Percentiles rank a stretch among this genome's conserved stretches.
phyloP scores from a whole-genome alignment of 177 flowering plant genomes.

The Telopea speciosissima region DNA sequence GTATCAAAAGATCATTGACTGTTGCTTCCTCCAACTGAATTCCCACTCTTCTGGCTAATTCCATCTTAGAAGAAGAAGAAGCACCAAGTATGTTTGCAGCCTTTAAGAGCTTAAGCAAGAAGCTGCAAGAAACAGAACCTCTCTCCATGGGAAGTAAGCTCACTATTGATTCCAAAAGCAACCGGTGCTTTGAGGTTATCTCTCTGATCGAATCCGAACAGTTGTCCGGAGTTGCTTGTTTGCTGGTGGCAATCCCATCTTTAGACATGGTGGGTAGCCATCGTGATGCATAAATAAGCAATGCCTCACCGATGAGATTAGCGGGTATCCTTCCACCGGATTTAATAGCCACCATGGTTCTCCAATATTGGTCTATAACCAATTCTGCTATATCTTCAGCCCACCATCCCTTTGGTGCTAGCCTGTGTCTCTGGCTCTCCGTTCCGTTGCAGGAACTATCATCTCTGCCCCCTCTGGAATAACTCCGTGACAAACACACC shows the following conservation, averaged over 20 bases:
- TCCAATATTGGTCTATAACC: conserved; percentile 71
- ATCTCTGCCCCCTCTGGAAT: conserved; percentile 52
- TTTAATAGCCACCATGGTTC: conserved; percentile 68
- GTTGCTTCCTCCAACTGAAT: conserved; percentile 81
- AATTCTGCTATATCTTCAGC: conserved; percentile 78
- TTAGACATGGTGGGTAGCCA: conserved; percentile 66
- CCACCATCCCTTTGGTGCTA: conserved; percentile 62
- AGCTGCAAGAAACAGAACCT: conserved; percentile 72
- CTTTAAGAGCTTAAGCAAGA: conserved; percentile 69
- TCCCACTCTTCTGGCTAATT: conserved; percentile 68
- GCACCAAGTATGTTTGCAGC: conserved; percentile 69
- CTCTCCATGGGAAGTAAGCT: conserved; percentile 75
- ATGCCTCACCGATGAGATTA: conserved; percentile 58
- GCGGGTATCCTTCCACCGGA: conserved; percentile 56
- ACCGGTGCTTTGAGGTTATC: conserved; percentile 42
- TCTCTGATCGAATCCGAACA: conserved; percentile 33
- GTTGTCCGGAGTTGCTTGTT: conserved; percentile 27
- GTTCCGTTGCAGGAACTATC: conserved; percentile 8
- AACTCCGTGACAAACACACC: conserved; percentile 51
- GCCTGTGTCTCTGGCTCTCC: conserved; percentile 23
- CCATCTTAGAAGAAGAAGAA: conserved; percentile 64
- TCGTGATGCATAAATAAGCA: conserved; percentile 60
- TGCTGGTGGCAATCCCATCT: conserved; percentile 16
- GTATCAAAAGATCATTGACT: conserved; percentile 67
- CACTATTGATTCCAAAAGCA: conserved; percentile 72